Evolutionary conservation across 2,329 filamentous ascomycete genomes (phyloP).

Genomic region (Colletotrichum echinochloae): DNA sequence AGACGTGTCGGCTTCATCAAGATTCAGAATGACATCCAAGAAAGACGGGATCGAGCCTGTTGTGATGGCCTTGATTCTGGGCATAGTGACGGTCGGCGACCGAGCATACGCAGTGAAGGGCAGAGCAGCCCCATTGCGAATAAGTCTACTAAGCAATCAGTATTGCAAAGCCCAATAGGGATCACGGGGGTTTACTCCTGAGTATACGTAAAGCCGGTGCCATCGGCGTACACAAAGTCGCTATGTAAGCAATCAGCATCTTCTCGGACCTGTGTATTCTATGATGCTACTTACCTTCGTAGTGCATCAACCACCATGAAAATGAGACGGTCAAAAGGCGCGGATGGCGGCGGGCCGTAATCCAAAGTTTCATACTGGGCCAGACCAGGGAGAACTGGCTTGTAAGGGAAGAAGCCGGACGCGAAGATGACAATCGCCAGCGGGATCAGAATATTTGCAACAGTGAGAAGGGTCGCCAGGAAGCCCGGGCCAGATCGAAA

Average conservation of each 20-base stretch:
- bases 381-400: slow-evolving; percentile 88
- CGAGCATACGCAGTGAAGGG: slow-evolving; percentile 96
- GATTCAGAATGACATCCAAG: slow-evolving; percentile 94
- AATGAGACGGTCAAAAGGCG: slow-evolving; percentile 88
- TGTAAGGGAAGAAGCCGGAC: slow-evolving; percentile 96
- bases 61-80: slow-evolving; percentile 94
- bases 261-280: background rate
- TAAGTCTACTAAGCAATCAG: slow-evolving; percentile 70
- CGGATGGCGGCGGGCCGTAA: slow-evolving; percentile 67
- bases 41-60: slow-evolving; percentile 99
- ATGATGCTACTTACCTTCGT: slow-evolving; percentile 71
- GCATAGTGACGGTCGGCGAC: slow-evolving; percentile 99
- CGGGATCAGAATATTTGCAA: slow-evolving; percentile 83
- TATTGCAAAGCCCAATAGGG: background rate
- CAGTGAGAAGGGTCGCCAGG: slow-evolving; percentile 58
- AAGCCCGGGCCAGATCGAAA: slow-evolving; percentile 27
- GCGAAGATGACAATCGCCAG: slow-evolving; percentile 82
- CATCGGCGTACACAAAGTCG: slow-evolving; percentile 89
- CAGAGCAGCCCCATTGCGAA: slow-evolving; percentile 83
- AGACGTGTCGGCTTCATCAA: slow-evolving; percentile 92
- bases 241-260: slow-evolving; percentile 58
- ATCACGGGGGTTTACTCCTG: slow-evolving; percentile 73
- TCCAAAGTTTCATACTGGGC: slow-evolving; percentile 73
- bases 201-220: slow-evolving; percentile 87
- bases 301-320: slow-evolving; percentile 99